Base-by-base conservation (phyloP, 2,329 filamentous ascomycete species). In the Penicillium sp. region DNA sequence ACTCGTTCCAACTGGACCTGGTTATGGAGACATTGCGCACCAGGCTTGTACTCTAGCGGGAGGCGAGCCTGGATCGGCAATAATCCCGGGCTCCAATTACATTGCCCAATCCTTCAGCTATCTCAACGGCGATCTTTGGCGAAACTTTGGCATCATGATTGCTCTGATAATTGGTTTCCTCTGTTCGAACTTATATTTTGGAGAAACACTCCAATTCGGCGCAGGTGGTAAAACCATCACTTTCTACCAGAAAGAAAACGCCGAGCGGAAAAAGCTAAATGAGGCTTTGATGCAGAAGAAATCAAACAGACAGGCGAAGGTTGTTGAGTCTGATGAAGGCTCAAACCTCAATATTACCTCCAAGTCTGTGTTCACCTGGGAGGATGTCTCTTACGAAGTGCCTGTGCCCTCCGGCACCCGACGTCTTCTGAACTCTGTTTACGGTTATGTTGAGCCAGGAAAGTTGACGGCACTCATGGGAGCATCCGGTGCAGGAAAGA, bases 21-120 rank as follows among this genome's bases (percentile, higher is more conserved):
- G 82, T 1, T 95, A 96, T 66, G 79, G 77, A 58, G 82, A 93
- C 59, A 86, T 92, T 67, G 79, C 84, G 41, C 80, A 93, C 67
- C 91, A 94, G 74, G 88, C 91, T 1, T 96, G 92, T 77, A 94
- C 91, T 0, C 81, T 95, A 3, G 75, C 88, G 0, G 92, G 91
- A 1, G 89, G 89, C 8, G 79, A 77, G 0, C 79, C 88, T 0
- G 91, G 91, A 1, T 87, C 83, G 0, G 74, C 80, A 1, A 69
- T 80, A 10, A 84, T 96, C 0, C 81, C 82, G 0, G 92, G 91
- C 4, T 76, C 78, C 0, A 82, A 81, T 15, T 96, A 96, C 70
- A 84, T 96, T 59, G 79, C 82, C 0, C 75, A 85, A 23, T 85
- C 81, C 0, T 96, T 90, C 72, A 81, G 82, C 0, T 95, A 93